Conservation (phyloP, 2,329 filamentous ascomycete genomes). For the Neopestalotiopsis sp. region DNA sequence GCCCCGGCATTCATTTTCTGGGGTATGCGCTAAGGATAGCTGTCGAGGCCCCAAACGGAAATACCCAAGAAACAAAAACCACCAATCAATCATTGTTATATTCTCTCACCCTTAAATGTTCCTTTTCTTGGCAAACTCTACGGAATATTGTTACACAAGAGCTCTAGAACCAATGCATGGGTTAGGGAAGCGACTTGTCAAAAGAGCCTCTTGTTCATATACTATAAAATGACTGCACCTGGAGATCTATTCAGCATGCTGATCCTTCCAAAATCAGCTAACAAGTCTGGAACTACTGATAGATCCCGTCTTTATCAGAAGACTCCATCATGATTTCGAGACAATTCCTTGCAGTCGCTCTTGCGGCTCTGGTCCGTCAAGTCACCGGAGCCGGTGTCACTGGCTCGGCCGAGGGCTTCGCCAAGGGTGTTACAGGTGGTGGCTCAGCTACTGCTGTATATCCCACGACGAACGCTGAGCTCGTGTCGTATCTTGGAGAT, state of each 20-base stretch:
- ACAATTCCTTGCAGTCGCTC: slow-evolving; percentile 3
- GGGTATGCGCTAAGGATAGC: neutral
- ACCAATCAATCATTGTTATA: slow-evolving; percentile 15
- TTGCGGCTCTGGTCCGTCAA: slow-evolving; percentile 5
- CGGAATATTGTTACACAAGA: neutral
- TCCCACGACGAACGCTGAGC: slow-evolving; percentile 58
- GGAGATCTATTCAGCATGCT: neutral
- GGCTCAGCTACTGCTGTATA: slow-evolving; percentile 58
- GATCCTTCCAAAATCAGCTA: neutral
- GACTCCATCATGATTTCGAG: slow-evolving; percentile 5
- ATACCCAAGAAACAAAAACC: slow-evolving; percentile 13
- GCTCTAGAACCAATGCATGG: neutral
- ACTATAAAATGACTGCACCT: neutral
- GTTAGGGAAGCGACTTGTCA: neutral
- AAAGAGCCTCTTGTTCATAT: neutral
- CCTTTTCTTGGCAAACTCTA: neutral
- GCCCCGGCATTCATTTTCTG: slow-evolving; percentile 3
- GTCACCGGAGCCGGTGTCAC: slow-evolving; percentile 35
- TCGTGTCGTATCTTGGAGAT: slow-evolving; percentile 64
- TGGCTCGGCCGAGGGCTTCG: slow-evolving; percentile 48
- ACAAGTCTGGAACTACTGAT: neutral
- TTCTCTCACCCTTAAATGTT: neutral
- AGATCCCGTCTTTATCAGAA: slow-evolving; percentile 1
- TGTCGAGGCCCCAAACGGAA: slow-evolving; percentile 5
- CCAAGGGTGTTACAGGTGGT: slow-evolving; percentile 63